Base-by-base conservation (phyloP, 2,329 filamentous ascomycete genomes). In the Trichoderma brevicompactum region DNA sequence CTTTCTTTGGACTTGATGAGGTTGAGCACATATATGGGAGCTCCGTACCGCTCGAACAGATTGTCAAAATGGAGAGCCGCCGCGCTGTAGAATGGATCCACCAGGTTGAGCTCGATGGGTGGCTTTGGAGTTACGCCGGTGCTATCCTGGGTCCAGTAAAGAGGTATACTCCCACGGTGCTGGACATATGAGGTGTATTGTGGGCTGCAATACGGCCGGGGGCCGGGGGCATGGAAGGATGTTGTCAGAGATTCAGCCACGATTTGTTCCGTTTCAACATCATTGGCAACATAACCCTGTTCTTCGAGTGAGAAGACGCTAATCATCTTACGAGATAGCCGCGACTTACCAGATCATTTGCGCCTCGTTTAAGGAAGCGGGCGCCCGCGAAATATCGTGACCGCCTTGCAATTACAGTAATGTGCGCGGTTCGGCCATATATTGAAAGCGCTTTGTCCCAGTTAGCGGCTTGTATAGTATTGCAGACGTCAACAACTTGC, bases 191-290 rank as follows among this genome's bases (percentile, higher is more conserved):
- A 98, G 4, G 95, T 98, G 76, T 94, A 97, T 34, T 92, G 90
- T 1, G 94, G 92, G 73, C 91, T 98, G 5, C 92, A 89, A 75
- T 92, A 97, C 10, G 97, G 84, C 55, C 87, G 87, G 3, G 91
- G 92, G 0, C 93, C 94, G 5, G 95, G 92, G 3, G 92, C 90
- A 79, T 99, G 95, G 71, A 99, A 97, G 0, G 95, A 97, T 0
- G 95, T 99, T 0, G 93, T 97, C 58, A 94, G 82, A 71, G 93
- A 92, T 74, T 99, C 95, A 0, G 94, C 95, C 5, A 99, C 94
- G 67, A 99, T 97, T 76, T 99, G 95, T 78, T 99, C 95, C 0
- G 95, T 98, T 78, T 99, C 96, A 28, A 99, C 95, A 77, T 99
- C 96, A 74, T 99, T 99, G 60, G 95, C 96, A 63, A 99, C 95